Evolutionary conservation across 768 basidiomycete genomes (phyloP).

Genomic region (Suillus decipiens): DNA sequence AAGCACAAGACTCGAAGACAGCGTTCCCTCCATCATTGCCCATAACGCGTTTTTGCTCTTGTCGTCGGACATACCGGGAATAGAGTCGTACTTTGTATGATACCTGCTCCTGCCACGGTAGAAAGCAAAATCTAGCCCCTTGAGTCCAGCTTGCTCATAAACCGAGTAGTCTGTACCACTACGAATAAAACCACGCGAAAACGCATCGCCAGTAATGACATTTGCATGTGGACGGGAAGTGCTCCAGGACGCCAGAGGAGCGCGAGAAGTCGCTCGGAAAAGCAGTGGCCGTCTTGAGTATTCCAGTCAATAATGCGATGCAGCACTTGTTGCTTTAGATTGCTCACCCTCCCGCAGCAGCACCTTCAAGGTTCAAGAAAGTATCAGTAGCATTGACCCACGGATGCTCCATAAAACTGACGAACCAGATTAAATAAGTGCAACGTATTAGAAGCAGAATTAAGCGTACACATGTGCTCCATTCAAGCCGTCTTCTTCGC

Average conservation of each 20-base stretch:
- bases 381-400: conserved; percentile 66
- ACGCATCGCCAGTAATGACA: conserved; percentile 68
- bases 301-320: conserved; percentile 7
- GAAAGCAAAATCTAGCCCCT: conserved; percentile 79
- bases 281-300: conserved; percentile 65
- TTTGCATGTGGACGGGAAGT: conserved; percentile 63
- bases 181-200: conserved; percentile 61
- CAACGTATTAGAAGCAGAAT: conserved; percentile 8
- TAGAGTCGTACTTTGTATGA: conserved; percentile 73
- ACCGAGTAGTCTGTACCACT: conserved; percentile 76
- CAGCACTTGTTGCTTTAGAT: neutral
- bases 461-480: conserved; percentile 64
- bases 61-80: conserved; percentile 54
- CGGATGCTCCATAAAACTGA: conserved; percentile 70
- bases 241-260: conserved; percentile 55
- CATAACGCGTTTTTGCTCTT: conserved; percentile 57
- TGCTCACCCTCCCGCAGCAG: conserved; percentile 71
- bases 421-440: conserved; percentile 11
- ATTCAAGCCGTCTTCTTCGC: conserved; percentile 76
- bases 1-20: conserved; percentile 55
- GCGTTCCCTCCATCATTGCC: conserved; percentile 75
- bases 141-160: conserved; percentile 57
- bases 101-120: conserved; percentile 74
- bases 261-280: conserved; percentile 69
- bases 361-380: conserved; percentile 85